phyloP scores from a whole-genome alignment of 192 early-diverging fungal species.

The Gamsiella multidivaricata region DNA sequence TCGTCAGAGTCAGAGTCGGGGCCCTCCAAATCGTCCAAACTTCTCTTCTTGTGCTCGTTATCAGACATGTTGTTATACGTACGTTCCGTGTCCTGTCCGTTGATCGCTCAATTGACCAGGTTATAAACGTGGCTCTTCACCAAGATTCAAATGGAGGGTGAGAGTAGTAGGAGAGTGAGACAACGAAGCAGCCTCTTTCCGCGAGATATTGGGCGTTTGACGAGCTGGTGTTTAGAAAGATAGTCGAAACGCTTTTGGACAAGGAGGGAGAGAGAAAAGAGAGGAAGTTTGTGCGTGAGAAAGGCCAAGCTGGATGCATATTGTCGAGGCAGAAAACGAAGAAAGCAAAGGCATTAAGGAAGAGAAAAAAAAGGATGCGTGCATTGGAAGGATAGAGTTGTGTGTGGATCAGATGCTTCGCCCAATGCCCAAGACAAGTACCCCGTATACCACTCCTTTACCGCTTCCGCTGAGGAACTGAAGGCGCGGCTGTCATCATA shows the following conservation, averaged over 20 bases:
- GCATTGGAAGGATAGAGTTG: no score
- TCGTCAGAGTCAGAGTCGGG: conserved; percentile 43
- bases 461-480: no score
- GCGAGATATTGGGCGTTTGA: neutral
- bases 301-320: neutral
- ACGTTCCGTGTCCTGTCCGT: neutral
- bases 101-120: no score
- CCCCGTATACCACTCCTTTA: no score
- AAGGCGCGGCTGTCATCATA: no score
- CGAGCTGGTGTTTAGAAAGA: neutral
- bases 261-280: neutral
- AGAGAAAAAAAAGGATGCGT: no score
- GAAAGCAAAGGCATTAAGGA: no score
- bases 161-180: neutral
- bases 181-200: neutral
- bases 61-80: conserved; percentile 5
- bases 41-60: conserved; percentile 28
- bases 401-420: no score
- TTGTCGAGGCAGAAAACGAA: no score
- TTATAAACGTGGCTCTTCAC: no score
- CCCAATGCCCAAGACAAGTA: no score
- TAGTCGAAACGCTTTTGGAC: neutral
- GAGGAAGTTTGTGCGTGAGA: neutral
- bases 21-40: conserved; percentile 51
- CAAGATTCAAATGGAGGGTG: neutral